A percentile compares a stretch with the other conserved stretches of the same genome.
These are phyloP conservation scores for Halophytophthora batemanensis DNA, from an alignment of 352 stramenopile genomes.

Conservation along the genomic window DNA sequence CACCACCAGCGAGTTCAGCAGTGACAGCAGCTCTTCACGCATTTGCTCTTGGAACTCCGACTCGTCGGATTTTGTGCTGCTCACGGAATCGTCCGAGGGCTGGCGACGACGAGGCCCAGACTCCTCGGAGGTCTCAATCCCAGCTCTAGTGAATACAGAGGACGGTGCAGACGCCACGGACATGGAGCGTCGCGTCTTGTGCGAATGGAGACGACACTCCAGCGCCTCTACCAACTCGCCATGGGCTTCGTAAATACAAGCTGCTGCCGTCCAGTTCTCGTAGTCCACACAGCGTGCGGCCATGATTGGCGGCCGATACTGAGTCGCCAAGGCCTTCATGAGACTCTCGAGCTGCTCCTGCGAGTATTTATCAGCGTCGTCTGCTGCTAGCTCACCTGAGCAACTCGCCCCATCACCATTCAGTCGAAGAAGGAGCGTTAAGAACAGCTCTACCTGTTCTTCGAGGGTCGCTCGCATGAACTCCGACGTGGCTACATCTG, in stretches of 20 bases:
- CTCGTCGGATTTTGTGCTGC: constrained; percentile 28
- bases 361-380: constrained; percentile 26
- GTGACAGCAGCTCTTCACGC: constrained; percentile 55
- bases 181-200: constrained; percentile 32
- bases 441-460: constrained; percentile 74
- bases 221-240: constrained; percentile 79
- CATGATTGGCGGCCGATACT: constrained; percentile 76
- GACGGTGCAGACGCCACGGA: not conserved
- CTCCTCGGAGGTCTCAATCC: constrained; percentile 3
- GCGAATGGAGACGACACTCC: constrained; percentile 75
- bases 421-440: constrained; percentile 63
- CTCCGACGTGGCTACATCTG: constrained; percentile 49
- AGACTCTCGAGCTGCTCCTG: constrained; percentile 53
- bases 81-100: constrained; percentile 21
- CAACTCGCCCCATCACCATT: constrained; percentile 25
- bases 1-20: constrained; percentile 66
- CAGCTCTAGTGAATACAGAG: not conserved
- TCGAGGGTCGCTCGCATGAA: constrained; percentile 32
- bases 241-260: constrained; percentile 75
- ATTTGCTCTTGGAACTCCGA: constrained; percentile 52
- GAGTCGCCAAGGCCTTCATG: constrained; percentile 49
- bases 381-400: not conserved
- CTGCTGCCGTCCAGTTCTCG: constrained; percentile 76
- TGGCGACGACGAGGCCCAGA: constrained; percentile 29
- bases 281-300: constrained; percentile 79